phyloP scores from a whole-genome alignment of 2,329 filamentous ascomycete genomes.

The Colletotrichum destructivum region DNA sequence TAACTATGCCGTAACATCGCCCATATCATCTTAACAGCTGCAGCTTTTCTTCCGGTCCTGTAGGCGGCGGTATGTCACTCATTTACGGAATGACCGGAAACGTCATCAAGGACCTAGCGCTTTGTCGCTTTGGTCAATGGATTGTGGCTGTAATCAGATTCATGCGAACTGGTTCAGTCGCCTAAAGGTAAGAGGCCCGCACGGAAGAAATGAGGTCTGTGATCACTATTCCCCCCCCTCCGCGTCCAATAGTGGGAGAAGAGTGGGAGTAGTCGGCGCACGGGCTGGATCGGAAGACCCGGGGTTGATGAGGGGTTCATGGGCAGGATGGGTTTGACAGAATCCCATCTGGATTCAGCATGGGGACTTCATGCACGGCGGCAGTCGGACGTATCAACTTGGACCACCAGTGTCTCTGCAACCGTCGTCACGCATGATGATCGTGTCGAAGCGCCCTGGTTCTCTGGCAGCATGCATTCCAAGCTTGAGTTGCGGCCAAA shows the following conservation, averaged over 20 bases:
- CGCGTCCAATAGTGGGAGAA: slow-evolving; percentile 9
- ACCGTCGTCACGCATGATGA: slow-evolving; percentile 1
- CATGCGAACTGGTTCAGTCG: background rate
- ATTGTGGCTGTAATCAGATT: slow-evolving; percentile 4
- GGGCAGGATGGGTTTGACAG: background rate
- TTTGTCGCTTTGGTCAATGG: slow-evolving; percentile 26
- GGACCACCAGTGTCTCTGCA: too few relatives aligned
- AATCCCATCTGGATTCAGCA: slow-evolving; percentile 15
- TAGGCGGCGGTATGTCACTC: slow-evolving; percentile 14
- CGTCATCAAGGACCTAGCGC: slow-evolving; percentile 23
- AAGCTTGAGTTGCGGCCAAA: slow-evolving; percentile 32
- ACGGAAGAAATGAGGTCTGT: slow-evolving; percentile 22
- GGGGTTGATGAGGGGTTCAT: slow-evolving; percentile 5
- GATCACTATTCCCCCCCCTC: slow-evolving; percentile 21
- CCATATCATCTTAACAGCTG: too few relatives aligned
- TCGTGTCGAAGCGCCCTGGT: background rate
- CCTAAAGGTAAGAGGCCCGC: background rate
- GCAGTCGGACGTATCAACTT: slow-evolving; percentile 2
- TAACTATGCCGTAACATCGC: too few relatives aligned
- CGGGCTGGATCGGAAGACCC: slow-evolving; percentile 34
- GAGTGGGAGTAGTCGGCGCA: slow-evolving; percentile 24
- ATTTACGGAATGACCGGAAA: slow-evolving; percentile 35
- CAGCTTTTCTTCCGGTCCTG: too few relatives aligned
- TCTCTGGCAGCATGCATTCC: background rate
- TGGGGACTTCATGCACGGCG: slow-evolving; percentile 8